Evolutionary conservation across 495 filamentous ascomycete species (phyloP), one percentile per base, ranked within the genome.

Genomic region (Podospora didyma): DNA sequence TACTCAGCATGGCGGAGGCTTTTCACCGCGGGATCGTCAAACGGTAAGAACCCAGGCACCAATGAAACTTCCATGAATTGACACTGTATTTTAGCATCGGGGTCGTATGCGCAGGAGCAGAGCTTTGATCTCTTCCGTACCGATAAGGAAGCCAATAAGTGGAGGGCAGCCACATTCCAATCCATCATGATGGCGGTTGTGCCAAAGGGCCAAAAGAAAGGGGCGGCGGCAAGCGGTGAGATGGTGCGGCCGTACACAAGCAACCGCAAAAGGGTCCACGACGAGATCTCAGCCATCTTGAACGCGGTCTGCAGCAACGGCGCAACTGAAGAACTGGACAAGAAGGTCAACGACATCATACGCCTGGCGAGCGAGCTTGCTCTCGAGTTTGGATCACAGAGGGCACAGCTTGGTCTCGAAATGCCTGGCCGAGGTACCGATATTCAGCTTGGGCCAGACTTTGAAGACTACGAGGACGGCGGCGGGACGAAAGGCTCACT

Each of bases 151-250:
- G 66, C 66, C 21, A 70, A 70, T 50, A 66, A 61, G 22, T 70
- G 62, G 62, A 55, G 67, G 12, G 63, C 67, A 7, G 54, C 65
- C 28, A 65, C 66, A 2, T 68, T 70, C 49, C 63, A 68, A 41
- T 58, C 59, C 41, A 53, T 68, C 35, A 21, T 59, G 21, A 53
- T 56, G 24, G 56, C 58, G 16, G 58, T 66, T 0, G 12, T 21
- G 31, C 44, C 49, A 2, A 46, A n/a, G 11, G 52, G 35, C 41
- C 55, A 34, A 28, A 31, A 46, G 9, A 55, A 50, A 17, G 42
- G 1, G n/a, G 11, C 26, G 16, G 20, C 17, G 12, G 35, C 20
- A 39, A 41, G 20, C 39, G 46, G 46, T 0, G 50, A 49, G 16
- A 28, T 28, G 21, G 48, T 56, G 2, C 20, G 26, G 3, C 26